phyloP scores from a whole-genome alignment of 352 stramenopile genomes.

The Peronospora belbahrii region DNA sequence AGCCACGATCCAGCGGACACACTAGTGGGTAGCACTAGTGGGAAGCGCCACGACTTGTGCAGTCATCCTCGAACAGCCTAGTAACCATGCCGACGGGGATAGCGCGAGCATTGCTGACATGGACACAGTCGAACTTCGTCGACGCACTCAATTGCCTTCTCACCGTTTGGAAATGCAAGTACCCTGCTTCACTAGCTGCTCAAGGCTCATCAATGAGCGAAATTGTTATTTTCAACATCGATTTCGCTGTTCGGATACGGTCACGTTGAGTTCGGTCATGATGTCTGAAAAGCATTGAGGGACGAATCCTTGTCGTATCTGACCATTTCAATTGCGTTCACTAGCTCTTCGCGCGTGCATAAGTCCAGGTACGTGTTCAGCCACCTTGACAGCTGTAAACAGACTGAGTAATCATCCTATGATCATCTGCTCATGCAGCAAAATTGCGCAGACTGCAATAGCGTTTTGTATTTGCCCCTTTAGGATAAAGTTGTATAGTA shows the following conservation, averaged over 20 bases:
- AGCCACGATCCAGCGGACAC: conserved; percentile 90
- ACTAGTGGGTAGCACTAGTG: too few species aligned
- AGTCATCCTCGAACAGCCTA: conserved; percentile 91
- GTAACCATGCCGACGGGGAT: too few species aligned
- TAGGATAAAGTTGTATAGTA: conserved; percentile 94
- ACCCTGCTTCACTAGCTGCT: too few species aligned
- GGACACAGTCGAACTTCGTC: too few species aligned
- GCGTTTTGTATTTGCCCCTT: conserved; percentile 88
- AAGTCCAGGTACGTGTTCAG: conserved; percentile 98
- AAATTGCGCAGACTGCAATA: too few species aligned
- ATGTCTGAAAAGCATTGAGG: conserved; percentile 96
- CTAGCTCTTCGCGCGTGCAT: conserved; percentile 96
- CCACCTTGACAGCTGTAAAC: conserved; percentile 98
- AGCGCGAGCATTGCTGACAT: too few species aligned
- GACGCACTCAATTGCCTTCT: too few species aligned
- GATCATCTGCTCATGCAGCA: conserved; percentile 90
- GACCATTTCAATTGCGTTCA: conserved; percentile 97
- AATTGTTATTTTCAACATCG: conserved; percentile 94
- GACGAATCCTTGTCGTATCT: conserved; percentile 93
- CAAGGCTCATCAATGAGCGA: conserved; percentile 92
- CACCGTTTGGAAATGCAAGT: too few species aligned
- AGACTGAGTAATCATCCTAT: conserved; percentile 96
- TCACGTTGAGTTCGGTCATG: conserved; percentile 92
- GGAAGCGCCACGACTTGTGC: conserved; percentile 90
- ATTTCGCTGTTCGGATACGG: conserved; percentile 98